Evolutionary conservation across 139 green algal genomes (phyloP), one percentile per base, ranked within the genome.

Genomic region (Medakamo hakoo): DNA sequence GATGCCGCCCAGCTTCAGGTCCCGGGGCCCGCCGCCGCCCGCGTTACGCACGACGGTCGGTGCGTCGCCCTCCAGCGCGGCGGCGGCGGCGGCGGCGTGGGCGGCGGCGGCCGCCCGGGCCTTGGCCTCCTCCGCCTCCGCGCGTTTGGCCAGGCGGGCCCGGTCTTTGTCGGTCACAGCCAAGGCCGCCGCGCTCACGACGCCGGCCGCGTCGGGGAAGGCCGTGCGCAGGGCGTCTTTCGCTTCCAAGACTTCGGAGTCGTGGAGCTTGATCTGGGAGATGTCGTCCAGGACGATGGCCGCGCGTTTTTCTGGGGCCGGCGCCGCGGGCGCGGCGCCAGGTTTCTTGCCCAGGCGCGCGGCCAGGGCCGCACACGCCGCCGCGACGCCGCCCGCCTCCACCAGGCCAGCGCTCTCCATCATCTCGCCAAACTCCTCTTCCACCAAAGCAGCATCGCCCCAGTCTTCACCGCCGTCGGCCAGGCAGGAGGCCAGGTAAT

Each of bases 1-100:
- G 72, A 95, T 85, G 67, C 84, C 76, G 52, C 91, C 80, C 49
- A 95, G 65, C 59, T 88, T 75, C 24, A 95, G 55, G 68, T 95
- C 87, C 19, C 71, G 62, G 16, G 76, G 52, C 23, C 77, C 76
- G 16, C 74, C 71, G 56, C 74, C 77, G 58, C 71, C 78, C 55
- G 29, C 25, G n/a, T 70, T 58, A 3, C 62, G 62, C 26, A 73
- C 40, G 16, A 52, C 16, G 40, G 9, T 9, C 40, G 40, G 40
- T 16, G 40, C 40, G 40, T 9, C 40, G 9, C 9, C 40, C 9
- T 16, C 9, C 40, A 16, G 9, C 9, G 40, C 40, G 40, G 40
- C 40, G 9, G 9, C 40, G 9, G 40, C 40, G 9, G 9, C 40
- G 9, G 40, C 40, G 9, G 9, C 16, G 40, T 52, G 40, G 40